Evolutionary conservation across 129 eudicot species (phyloP).

Genomic region (Glebionis coronaria): DNA sequence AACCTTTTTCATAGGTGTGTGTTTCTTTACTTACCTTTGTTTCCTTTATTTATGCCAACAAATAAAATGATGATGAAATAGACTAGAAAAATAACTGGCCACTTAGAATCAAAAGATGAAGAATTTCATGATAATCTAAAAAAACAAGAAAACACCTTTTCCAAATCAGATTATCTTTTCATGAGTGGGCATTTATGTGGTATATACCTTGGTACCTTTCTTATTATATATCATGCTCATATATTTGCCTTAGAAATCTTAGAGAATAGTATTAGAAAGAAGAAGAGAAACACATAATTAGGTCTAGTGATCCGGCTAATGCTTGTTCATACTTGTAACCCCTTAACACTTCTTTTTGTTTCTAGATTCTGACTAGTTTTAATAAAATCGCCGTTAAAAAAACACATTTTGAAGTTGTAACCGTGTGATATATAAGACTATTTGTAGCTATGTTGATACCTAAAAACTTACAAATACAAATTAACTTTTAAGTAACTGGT

Average conservation of each 20-base stretch:
- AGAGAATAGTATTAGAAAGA: neutral
- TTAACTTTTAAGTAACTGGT: neutral
- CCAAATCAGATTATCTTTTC: constrained; percentile 38
- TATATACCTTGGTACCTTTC: constrained; percentile 25
- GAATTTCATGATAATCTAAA: constrained; percentile 40
- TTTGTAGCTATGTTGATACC: neutral
- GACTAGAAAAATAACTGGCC: constrained; percentile 26
- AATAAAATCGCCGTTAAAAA: no score
- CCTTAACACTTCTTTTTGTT: no score
- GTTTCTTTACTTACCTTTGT: constrained; percentile 15
- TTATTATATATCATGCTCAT: constrained; percentile 8
- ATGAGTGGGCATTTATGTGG: constrained; percentile 42
- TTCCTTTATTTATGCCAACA: constrained; percentile 2
- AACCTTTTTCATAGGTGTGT: constrained; percentile 94
- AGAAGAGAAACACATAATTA: no score
- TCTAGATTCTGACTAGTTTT: no score
- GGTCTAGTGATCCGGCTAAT: no score
- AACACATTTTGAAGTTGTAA: no score
- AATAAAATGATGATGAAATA: constrained; percentile 7
- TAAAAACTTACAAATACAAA: neutral
- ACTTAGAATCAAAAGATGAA: constrained; percentile 16
- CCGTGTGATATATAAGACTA: neutral
- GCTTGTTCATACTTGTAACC: no score
- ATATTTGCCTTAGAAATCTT: neutral
- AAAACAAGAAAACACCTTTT: constrained; percentile 32